phyloP scores from a whole-genome alignment of 192 early-diverging fungal species.

The Backusella morwellensis region DNA sequence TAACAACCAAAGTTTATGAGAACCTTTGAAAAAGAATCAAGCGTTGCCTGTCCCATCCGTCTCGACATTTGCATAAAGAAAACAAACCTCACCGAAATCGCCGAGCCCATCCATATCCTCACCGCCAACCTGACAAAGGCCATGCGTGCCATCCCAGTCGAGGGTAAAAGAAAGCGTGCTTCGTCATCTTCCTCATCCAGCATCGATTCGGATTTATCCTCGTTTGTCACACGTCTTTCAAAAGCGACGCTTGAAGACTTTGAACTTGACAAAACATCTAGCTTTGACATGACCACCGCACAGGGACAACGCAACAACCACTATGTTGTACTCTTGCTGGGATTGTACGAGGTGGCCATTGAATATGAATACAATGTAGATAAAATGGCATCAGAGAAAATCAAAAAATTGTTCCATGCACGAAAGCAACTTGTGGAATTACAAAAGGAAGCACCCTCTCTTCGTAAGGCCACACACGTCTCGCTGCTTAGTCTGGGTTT shows the following conservation, averaged over 20 bases:
- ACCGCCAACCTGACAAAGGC: constrained; percentile 9
- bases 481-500: background rate
- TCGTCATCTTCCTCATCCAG: background rate
- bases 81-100: constrained; percentile 22
- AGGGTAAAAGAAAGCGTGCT: background rate
- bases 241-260: constrained; percentile 64
- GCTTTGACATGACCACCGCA: constrained; percentile 52
- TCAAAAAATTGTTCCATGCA: constrained; percentile 46
- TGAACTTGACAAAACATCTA: constrained; percentile 60
- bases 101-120: constrained; percentile 48
- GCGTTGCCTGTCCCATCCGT: constrained; percentile 19
- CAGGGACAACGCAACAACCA: constrained; percentile 56
- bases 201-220: background rate
- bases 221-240: constrained; percentile 36
- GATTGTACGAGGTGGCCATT: constrained; percentile 55
- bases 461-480: background rate
- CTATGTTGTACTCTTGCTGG: constrained; percentile 48
- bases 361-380: constrained; percentile 33
- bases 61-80: constrained; percentile 28
- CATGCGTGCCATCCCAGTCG: background rate
- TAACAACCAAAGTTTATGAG: constrained; percentile 38
- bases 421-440: constrained; percentile 23
- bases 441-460: background rate
- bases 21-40: constrained; percentile 35
- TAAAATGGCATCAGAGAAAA: constrained; percentile 22